phyloP scores from a whole-genome alignment of 169 alveolate genomes.

The Plasmodium gallinaceum region DNA sequence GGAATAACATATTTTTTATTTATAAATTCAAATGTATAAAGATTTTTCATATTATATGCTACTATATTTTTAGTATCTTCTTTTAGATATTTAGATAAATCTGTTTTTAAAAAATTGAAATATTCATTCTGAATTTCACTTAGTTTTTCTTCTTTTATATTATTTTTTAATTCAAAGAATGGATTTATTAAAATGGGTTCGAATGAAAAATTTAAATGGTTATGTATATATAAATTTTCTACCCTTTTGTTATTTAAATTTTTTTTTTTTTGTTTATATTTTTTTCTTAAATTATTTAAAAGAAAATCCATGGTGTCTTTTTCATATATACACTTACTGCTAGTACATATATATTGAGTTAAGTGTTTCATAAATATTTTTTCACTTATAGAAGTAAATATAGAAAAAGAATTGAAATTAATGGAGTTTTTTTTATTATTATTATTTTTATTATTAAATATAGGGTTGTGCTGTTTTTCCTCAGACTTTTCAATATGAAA shows the following conservation, averaged over 20 bases:
- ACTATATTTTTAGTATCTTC: background rate
- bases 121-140: conserved; percentile 38
- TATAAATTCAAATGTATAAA: conserved; percentile 27
- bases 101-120: conserved; percentile 6
- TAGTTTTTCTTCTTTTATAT: background rate
- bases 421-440: background rate
- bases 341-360: conserved; percentile 4
- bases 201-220: background rate
- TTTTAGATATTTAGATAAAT: background rate
- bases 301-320: background rate
- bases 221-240: background rate
- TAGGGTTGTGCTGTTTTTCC: background rate
- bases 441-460: background rate
- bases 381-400: conserved; percentile 47
- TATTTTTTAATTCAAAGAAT: background rate
- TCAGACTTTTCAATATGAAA: background rate
- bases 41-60: conserved; percentile 26
- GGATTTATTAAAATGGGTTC: background rate
- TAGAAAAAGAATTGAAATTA: conserved; percentile 19
- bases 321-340: conserved; percentile 17
- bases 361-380: conserved; percentile 15
- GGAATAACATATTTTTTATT: conserved; percentile 48
- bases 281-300: background rate
- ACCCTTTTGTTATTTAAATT: background rate
- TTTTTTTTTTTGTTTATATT: background rate